phyloP scores from a whole-genome alignment of 768 basidiomycete genomes.

The Mycena floridula region DNA sequence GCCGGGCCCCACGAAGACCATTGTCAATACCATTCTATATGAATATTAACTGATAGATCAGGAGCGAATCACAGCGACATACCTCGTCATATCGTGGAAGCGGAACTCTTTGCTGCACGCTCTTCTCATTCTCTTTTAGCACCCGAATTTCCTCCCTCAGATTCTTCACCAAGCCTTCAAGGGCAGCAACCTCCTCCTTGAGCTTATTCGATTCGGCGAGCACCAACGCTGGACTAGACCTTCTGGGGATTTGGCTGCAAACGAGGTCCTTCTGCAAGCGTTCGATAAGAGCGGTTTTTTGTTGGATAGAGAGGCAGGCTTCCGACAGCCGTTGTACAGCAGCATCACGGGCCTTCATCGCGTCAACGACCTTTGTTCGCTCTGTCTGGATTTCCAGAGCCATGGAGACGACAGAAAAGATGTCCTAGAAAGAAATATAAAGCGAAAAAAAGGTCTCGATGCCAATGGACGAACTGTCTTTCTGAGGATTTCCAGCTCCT shows the following conservation, averaged over 20 bases:
- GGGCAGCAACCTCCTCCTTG: conserved; percentile 30
- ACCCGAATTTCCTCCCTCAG: conserved; percentile 29
- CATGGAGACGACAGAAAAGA: conserved; percentile 43
- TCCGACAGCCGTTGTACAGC: conserved; percentile 51
- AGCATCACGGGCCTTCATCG: conserved; percentile 56
- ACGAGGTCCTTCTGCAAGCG: conserved; percentile 38
- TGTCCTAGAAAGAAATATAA: conserved; percentile 36
- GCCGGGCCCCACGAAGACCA: not conserved
- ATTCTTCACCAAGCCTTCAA: conserved; percentile 32
- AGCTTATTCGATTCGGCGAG: conserved; percentile 17
- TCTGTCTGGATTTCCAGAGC: conserved; percentile 52
- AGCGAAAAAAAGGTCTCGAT: not conserved
- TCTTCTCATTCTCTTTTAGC: conserved; percentile 22
- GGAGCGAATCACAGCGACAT: conserved; percentile 1
- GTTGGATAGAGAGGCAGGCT: conserved; percentile 54
- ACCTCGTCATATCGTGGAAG: conserved; percentile 18
- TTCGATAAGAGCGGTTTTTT: conserved; percentile 49
- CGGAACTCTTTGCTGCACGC: conserved; percentile 29
- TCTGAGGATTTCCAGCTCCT: not conserved
- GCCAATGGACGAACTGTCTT: not conserved
- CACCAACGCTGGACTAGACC: conserved; percentile 13
- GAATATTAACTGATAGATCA: not conserved
- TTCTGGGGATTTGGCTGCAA: conserved; percentile 4
- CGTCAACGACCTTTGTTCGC: conserved; percentile 46
- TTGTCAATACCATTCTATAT: conserved; percentile 12